Conservation (phyloP, 352 stramenopile genomes). For the Thalassiosira oceanica region DNA sequence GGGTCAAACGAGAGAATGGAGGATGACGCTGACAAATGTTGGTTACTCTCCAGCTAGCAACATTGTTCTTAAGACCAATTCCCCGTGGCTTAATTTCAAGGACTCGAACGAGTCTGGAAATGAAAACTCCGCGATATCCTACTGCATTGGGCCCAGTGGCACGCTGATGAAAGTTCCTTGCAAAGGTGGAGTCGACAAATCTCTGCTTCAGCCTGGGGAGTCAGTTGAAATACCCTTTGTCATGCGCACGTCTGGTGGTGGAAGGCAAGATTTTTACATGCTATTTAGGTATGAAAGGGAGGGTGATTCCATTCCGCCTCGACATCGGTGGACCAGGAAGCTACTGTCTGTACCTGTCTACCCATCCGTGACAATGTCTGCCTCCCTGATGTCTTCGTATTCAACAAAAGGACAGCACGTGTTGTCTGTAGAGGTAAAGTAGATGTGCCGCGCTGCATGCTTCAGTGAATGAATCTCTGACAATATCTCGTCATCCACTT, state of each 20-base stretch:
- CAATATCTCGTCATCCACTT: background rate
- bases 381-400: constrained; percentile 59
- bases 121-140: constrained; percentile 34
- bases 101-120: constrained; percentile 2
- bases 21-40: constrained; percentile 69
- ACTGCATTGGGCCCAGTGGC: constrained; percentile 72
- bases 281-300: constrained; percentile 68
- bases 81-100: constrained; percentile 74
- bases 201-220: constrained; percentile 61
- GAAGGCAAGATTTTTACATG: constrained; percentile 76
- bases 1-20: constrained; percentile 75
- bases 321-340: constrained; percentile 67
- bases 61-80: constrained; percentile 75
- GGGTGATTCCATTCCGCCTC: constrained; percentile 7
- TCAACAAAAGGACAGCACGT: constrained; percentile 62
- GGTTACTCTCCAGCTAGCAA: constrained; percentile 66
- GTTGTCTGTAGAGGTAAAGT: constrained; percentile 70
- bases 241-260: constrained; percentile 64
- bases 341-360: constrained; percentile 71
- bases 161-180: constrained; percentile 71
- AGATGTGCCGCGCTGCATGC: background rate
- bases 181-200: constrained; percentile 3
- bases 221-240: constrained; percentile 70
- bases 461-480: background rate
- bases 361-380: constrained; percentile 62